Base-by-base conservation (phyloP, 1,139 yeast species). In the Nadsonia starkeyi-henricii region DNA sequence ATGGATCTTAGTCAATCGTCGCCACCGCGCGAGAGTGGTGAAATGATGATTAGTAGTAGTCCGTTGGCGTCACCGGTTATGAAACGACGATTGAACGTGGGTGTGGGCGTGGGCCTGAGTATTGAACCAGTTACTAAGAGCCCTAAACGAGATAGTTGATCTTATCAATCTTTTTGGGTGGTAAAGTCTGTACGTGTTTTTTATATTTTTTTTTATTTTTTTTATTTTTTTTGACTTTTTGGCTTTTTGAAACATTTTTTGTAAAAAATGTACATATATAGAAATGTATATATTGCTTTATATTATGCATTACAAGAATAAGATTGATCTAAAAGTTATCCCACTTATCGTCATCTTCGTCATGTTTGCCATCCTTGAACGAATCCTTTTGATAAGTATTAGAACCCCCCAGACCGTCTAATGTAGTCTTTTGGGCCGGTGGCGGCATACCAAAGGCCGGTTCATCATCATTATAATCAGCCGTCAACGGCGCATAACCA, bases 371-470 rank as follows among this genome's bases (percentile, higher is more conserved):
- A 13, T 12, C 39, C 17, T 12, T n/a, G 17, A 7, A 13, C 17
- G 39, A 33, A 3, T 13, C 15, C 12, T 33, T 33, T 23, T 23
- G 28, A 23, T 9, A 9, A 23, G 28, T 23, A 23, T 23, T 23
- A 23, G 9, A 5, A 23, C 28, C 28, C 50, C 28, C 28, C 50
- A 77, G 58, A 36, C 88, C 79, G 44, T 75, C 72, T 52, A 81
- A 68, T 53, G 70, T 71, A 23, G 85, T 77, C 61, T 71, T 75
- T 56, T 75, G 72, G 48, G 67, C 65, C n/a, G 91, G 89, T 60
- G 69, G 78, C 41, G 67, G 58, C 55, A 80, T 62, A 2, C 93
- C 94, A 68, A 84, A 83, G 0, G 91, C 93, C 15, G 82, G 80
- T 51, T 73, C 64, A 19, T 63, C 68, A 17, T 58, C 56, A 26